Evolutionary conservation across 176 grass and related monocot genomes (phyloP), one percentile per base, ranked within the genome.

Genomic region (Rhynchospora tenuis): DNA sequence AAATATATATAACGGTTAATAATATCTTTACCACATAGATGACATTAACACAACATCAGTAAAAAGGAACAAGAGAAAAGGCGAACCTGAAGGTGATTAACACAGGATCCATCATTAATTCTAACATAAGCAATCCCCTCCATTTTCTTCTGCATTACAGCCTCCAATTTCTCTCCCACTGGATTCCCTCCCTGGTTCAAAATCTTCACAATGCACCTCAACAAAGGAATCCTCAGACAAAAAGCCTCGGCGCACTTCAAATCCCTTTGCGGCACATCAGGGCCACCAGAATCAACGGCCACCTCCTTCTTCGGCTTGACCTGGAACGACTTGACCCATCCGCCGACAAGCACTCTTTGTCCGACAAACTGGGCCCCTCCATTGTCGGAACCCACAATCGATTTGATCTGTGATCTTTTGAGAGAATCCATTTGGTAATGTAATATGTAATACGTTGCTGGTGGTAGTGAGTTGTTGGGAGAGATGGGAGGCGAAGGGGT

Each of bases 21-120:
- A 28, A 7, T 27, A 52, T 20, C 10, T 74, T 26, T 51, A 27
- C 19, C 7, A 23, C 70, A 24, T 20, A 50, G 3, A 74, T 15
- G 45, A 44, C 50, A 74, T 74, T 15, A 52, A 52, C 46, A 74
- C 4, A 52, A 12, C 3, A 75, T 12, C 22, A 54, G 24, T 75
- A 28, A 27, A 75, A 75, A 75, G 46, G 24, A 54, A 54, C 3
- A 1, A 22, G 17, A 44, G 73, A 16, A n/a, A 70, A 28, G 5
- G 33, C 3, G 33, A 84, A 94, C 92, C 89, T 94, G 92, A 51
- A 94, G 87, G 58, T 89, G 85, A 29, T 79, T 22, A 23, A 89
- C 85, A 43, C 84, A 91, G 23, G 92, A 89, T 0, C 92, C 92
- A n/a, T 94, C 92, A 75, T 91, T 94, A 76, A 94, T 91, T 9